A percentile compares a stretch with the other conserved stretches of the same genome.
Conservation (phyloP, 2,329 filamentous ascomycete species). For the Botrytis hyacinthi region DNA sequence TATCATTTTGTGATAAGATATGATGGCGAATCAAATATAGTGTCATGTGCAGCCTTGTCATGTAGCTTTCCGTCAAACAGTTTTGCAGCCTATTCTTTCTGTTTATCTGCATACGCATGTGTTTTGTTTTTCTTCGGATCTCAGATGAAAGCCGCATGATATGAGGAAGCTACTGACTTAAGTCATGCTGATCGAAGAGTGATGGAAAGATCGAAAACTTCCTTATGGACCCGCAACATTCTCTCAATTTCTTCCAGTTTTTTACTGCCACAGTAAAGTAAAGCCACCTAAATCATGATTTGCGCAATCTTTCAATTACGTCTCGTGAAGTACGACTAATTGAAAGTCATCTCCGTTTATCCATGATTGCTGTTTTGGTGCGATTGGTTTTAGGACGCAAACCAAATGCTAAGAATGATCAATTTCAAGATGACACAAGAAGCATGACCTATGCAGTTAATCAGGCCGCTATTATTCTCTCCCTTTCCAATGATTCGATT, state of each 20-base stretch:
- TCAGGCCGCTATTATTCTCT: neutral
- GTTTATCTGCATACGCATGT: neutral
- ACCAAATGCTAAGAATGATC: neutral
- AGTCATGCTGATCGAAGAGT: neutral
- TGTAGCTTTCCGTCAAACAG: neutral
- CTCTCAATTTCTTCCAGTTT: neutral
- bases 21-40: neutral
- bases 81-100: neutral
- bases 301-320: neutral
- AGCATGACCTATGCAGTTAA: neutral
- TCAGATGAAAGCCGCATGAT: neutral
- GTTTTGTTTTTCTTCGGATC: neutral
- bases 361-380: neutral
- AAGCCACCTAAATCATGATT: neutral
- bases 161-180: neutral
- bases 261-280: neutral
- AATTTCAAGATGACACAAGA: neutral
- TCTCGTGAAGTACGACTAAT: neutral
- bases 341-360: neutral
- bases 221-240: neutral
- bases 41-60: neutral
- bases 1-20: neutral
- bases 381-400: neutral
- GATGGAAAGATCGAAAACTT: neutral
- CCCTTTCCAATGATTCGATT: neutral